These are phyloP conservation scores for Xylaria curta DNA, from an alignment of 495 filamentous ascomycete genomes.

Conservation along the genomic window DNA sequence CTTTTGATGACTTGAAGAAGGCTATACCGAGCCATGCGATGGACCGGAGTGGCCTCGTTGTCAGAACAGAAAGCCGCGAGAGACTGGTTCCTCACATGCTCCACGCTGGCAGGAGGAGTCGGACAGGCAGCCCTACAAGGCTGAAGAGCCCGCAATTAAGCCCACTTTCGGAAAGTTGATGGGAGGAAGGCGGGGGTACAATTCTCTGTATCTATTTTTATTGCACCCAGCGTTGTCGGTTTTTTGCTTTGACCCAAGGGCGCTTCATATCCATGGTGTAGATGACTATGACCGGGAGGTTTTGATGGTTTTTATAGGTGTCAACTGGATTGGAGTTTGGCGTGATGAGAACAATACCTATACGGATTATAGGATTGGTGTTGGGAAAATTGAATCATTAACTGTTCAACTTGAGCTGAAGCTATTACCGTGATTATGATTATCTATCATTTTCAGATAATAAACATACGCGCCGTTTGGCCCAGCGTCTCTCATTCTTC, in stretches of 20 bases:
- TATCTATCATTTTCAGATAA: slow-evolving; percentile 3
- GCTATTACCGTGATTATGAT: not conserved
- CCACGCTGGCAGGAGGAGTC: slow-evolving; percentile 61
- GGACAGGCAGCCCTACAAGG: slow-evolving; percentile 68
- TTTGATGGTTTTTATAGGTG: slow-evolving; percentile 20
- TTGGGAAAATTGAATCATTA: slow-evolving; percentile 11
- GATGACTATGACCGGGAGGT: not conserved
- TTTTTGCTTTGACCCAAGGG: slow-evolving; percentile 16
- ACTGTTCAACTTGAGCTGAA: not conserved
- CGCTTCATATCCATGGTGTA: slow-evolving; percentile 20
- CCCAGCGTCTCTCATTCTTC: not conserved
- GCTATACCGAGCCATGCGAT: slow-evolving; percentile 60
- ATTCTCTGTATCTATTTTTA: slow-evolving; percentile 35
- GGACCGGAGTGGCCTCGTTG: slow-evolving; percentile 75
- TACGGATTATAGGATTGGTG: not conserved
- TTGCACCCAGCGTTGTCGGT: not conserved
- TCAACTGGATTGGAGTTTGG: slow-evolving; percentile 30
- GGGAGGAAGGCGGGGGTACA: not conserved
- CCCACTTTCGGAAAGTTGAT: slow-evolving; percentile 49
- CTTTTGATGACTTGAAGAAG: slow-evolving; percentile 62
- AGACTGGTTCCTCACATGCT: slow-evolving; percentile 60
- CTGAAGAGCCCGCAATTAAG: slow-evolving; percentile 68
- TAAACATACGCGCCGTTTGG: not conserved
- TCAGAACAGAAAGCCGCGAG: slow-evolving; percentile 83
- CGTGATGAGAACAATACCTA: slow-evolving; percentile 9